A percentile compares a stretch with the other conserved stretches of the same genome.
phyloP scores from a whole-genome alignment of 495 filamentous ascomycete genomes.

The Stereocaulon alpinum region DNA sequence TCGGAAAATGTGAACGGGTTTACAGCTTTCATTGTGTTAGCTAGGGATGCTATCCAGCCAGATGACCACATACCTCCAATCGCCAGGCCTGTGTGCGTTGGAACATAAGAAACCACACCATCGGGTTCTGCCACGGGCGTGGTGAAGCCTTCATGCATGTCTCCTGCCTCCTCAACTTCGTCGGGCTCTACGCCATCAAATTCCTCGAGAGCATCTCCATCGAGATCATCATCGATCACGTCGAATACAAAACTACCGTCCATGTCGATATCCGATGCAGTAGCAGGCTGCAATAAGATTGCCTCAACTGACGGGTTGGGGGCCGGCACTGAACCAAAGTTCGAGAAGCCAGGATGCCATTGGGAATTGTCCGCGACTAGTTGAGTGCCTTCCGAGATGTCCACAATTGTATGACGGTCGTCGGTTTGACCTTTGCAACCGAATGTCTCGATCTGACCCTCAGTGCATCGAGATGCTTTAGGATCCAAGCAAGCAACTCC shows the following conservation, averaged over 20 bases:
- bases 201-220: conserved; percentile 17
- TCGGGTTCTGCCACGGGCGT: not conserved
- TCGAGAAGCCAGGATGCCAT: conserved; percentile 19
- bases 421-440: conserved; percentile 30
- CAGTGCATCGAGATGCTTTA: conserved; percentile 32
- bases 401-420: not conserved
- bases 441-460: conserved; percentile 32
- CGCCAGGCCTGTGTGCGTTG: not conserved
- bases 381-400: conserved; percentile 4
- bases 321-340: not conserved
- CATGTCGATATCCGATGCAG: not conserved
- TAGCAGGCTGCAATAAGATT: not conserved
- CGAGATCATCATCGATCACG: conserved; percentile 21
- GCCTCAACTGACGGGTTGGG: not conserved
- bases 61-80: not conserved
- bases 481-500: conserved; percentile 42
- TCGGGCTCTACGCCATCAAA: not conserved
- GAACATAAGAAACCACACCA: not conserved
- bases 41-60: no score
- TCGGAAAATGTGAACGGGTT: not conserved
- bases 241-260: conserved; percentile 19
- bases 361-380: conserved; percentile 11
- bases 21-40: not conserved
- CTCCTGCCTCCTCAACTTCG: conserved; percentile 11
- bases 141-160: not conserved